Conservation (phyloP, 768 basidiomycete genomes). For the Auricularia cornea region DNA sequence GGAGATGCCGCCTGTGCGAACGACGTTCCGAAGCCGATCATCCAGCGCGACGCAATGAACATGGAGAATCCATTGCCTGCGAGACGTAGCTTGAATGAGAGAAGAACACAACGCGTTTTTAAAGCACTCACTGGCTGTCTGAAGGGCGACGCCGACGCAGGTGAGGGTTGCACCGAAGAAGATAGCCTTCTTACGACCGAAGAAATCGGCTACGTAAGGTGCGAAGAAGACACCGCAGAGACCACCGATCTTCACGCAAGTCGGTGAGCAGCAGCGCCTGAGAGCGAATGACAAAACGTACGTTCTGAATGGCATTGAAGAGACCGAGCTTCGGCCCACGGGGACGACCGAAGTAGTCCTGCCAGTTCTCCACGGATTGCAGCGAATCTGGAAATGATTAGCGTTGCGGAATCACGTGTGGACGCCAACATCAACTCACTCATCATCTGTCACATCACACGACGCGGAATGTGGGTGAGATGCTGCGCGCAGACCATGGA, state of each 20-base stretch:
- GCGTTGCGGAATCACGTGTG: neutral
- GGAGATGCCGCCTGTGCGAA: slow-evolving; percentile 61
- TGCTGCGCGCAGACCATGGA: slow-evolving; percentile 35
- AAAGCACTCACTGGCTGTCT: slow-evolving; percentile 57
- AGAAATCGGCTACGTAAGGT: slow-evolving; percentile 61
- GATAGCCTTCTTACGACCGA: slow-evolving; percentile 60
- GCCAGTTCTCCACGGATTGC: neutral
- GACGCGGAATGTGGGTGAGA: slow-evolving; percentile 68
- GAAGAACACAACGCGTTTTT: too few species aligned
- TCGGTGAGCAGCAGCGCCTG: neutral
- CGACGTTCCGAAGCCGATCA: slow-evolving; percentile 22
- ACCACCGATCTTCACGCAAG: slow-evolving; percentile 48
- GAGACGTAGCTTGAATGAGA: too few species aligned
- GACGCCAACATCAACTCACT: neutral
- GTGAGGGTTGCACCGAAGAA: slow-evolving; percentile 66
- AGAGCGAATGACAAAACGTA: slow-evolving; percentile 16
- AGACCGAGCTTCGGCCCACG: slow-evolving; percentile 51
- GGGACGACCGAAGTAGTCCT: slow-evolving; percentile 49
- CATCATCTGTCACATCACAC: neutral
- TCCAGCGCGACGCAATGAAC: slow-evolving; percentile 71
- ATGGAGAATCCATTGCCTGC: slow-evolving; percentile 43
- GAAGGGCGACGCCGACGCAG: slow-evolving; percentile 57
- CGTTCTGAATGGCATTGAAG: slow-evolving; percentile 62
- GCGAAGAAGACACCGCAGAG: slow-evolving; percentile 62
- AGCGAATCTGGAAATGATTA: neutral